phyloP scores from a whole-genome alignment of 768 basidiomycete species.

The Podaxis pistillaris region DNA sequence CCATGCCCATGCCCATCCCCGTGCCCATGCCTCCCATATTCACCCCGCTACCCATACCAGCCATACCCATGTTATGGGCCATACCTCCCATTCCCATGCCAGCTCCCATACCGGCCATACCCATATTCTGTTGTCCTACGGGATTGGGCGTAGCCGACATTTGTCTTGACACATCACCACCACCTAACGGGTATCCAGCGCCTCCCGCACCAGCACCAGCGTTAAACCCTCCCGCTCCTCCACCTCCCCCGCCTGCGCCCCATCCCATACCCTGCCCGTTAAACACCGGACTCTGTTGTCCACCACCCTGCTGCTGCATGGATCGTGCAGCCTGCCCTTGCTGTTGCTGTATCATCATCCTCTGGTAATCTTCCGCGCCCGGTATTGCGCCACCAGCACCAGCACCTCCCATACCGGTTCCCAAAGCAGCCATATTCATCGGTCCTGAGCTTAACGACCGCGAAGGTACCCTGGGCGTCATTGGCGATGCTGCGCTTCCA shows the following conservation, averaged over 20 bases:
- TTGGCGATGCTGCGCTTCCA: slow-evolving; percentile 37
- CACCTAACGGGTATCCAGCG: slow-evolving; percentile 1
- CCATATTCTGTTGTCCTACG: slow-evolving; percentile 4
- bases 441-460: slow-evolving; percentile 33
- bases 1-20: slow-evolving; percentile 11
- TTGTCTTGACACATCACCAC: slow-evolving; percentile 7
- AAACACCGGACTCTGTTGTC: slow-evolving; percentile 22
- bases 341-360: slow-evolving; percentile 49
- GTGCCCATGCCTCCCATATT: slow-evolving; percentile 7
- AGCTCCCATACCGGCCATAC: neutral
- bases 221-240: slow-evolving; percentile 1
- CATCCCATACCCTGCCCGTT: slow-evolving; percentile 9
- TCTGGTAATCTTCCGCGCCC: slow-evolving; percentile 50
- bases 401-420: neutral
- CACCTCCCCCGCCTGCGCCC: slow-evolving; percentile 5
- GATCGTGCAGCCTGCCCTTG: slow-evolving; percentile 36
- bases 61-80: slow-evolving; percentile 14
- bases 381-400: slow-evolving; percentile 8
- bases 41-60: slow-evolving; percentile 11
- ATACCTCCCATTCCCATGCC: slow-evolving; percentile 10
- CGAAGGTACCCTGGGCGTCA: slow-evolving; percentile 41
- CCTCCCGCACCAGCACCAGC: slow-evolving; percentile 1
- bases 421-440: slow-evolving; percentile 31
- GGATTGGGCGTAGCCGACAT: slow-evolving; percentile 10
- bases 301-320: slow-evolving; percentile 30